Evolutionary conservation across 2,329 filamentous ascomycete species (phyloP), one percentile per base, ranked within the genome.

Genomic region (Fusarium fracticaudum): DNA sequence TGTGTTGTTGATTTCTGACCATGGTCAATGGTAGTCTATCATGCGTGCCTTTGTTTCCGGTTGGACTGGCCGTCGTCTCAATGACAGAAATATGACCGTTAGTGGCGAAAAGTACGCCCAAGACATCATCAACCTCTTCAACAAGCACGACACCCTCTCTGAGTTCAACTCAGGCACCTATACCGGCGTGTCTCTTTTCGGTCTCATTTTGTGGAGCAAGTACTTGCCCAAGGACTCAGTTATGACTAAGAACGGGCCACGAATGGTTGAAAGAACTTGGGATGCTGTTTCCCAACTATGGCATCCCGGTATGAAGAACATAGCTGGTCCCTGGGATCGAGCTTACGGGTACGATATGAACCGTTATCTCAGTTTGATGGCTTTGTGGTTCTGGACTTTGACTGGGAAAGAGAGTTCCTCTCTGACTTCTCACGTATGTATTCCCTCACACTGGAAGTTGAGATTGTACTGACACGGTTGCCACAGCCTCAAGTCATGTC

Each of bases 141-240:
- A 87, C 67, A 82, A 84, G 10, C 84, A 86, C 61, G 82, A 87
- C 68, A 91, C 90, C 0, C 83, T 92, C 2, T 90, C 88, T 5
- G 90, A 91, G 73, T 91, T 91, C 79, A 91, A 91, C 74, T 87
- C 86, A 1, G 87, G 88, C 9, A 92, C 90, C 0, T 92, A 92
- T 74, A 88, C 88, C 0, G 90, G 90, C 0, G 88, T 92, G 1
- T 90, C 88, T 0, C 81, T 92, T 6, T 90, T 85, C 54, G 90
- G 88, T 0, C 81, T 92, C 11, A 86, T 87, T 5, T 79, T 91
- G 0, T 91, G 89, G 86, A 85, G 85, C 18, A 90, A 90, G 69
- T 92, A 92, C 73, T 81, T 90, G 22, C 86, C 87, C 0, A 76
- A 83, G 10, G 83, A 85, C 58, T 89, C 88, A 0, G 75, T 89